Evolutionary conservation across 2,329 filamentous ascomycete species (phyloP), one percentile per base, ranked within the genome.

Genomic region (Phialophora expanda): DNA sequence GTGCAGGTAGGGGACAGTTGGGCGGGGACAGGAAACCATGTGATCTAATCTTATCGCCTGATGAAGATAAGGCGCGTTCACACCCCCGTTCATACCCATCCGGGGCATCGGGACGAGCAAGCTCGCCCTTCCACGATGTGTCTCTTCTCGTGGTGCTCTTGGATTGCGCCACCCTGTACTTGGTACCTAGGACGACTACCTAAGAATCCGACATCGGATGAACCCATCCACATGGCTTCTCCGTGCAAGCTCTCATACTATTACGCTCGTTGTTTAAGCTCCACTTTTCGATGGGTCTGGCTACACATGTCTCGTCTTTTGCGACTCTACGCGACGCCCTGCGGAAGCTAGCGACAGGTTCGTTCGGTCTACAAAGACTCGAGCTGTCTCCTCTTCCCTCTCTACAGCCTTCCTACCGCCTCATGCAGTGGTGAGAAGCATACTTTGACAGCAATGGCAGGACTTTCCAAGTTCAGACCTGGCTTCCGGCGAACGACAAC

Each of bases 41-140:
- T 32, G 20, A 59, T 59, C 56, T 59, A 59, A 59, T 59, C 56
- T 59, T 59, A 59, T 59, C 56, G 26, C 38, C 34, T 32, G 22
- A 57, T 20, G 12, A 48, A 24, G 53, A 59, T 11, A 41, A 12
- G 44, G 41, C 12, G 4, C 48, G 9, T 24, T 51, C 20, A 26
- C 3, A 17, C 38, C 14, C 38, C 38, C 14, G 38, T 17, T 41
- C 14, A 41, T n/a, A 41, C 38, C 38, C 38, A 44, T 17, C 6
- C 6, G 6, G 9, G 3, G 5, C 4, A 4, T 41, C 17, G 38
- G n/a, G 38, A 4, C 5, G 38, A 44, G 38, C 17, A 41, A n/a
- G 38, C 38, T 44, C 38, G 38, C 38, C 14, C 38, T 44, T n/a
- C 38, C 17, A 44, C 48, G 20, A 3, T 3, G 48, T 53, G 22